phyloP scores from a whole-genome alignment of 148 eudicot genomes.

The Cornus controversa region DNA sequence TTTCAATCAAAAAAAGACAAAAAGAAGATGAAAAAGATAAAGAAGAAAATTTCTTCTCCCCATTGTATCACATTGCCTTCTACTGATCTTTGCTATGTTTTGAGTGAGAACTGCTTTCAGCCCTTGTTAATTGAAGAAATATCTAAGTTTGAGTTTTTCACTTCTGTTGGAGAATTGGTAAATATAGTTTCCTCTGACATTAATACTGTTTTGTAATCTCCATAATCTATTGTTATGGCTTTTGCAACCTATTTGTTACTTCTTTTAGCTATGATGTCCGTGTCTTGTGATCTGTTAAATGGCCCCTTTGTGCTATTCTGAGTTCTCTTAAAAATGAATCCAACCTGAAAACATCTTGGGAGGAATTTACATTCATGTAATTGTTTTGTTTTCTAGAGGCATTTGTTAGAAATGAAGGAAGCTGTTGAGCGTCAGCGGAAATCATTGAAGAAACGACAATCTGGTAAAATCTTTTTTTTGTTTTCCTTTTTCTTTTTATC shows the following conservation, averaged over 20 bases:
- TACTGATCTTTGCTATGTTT: not conserved
- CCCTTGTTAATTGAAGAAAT: not conserved
- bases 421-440: constrained; percentile 90
- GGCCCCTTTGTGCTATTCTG: not conserved
- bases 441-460: constrained; percentile 71
- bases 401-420: constrained; percentile 83
- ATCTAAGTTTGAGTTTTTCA: not conserved
- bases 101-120: not conserved
- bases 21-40: too few species aligned
- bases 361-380: not conserved
- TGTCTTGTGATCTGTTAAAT: not conserved
- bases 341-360: not conserved
- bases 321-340: not conserved
- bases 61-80: too few species aligned
- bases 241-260: not conserved
- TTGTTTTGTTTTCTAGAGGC: constrained; percentile 47
- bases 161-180: not conserved
- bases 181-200: not conserved
- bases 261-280: not conserved
- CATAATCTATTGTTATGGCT: not conserved
- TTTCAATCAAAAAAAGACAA: too few species aligned
- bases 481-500: not conserved
- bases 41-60: not conserved
- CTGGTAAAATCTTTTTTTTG: constrained; percentile 48
- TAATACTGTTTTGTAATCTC: not conserved